Conservation (phyloP, 768 basidiomycete species). For the Amanita muscaria region DNA sequence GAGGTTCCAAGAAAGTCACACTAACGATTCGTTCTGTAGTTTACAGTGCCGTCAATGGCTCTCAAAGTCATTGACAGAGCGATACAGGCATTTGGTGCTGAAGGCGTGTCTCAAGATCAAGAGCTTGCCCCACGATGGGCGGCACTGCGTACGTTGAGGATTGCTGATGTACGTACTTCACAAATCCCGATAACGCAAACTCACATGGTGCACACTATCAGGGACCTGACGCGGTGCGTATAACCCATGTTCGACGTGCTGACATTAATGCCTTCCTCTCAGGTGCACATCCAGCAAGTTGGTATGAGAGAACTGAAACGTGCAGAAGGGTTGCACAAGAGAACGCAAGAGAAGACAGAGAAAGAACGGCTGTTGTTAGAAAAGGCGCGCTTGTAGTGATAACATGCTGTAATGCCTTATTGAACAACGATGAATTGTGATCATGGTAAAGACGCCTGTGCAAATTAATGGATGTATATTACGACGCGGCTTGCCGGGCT, state of each 20-base stretch:
- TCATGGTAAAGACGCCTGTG: no score
- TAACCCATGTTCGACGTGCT: background rate
- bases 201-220: constrained; percentile 17
- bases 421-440: no score
- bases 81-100: constrained; percentile 94
- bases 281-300: constrained; percentile 95
- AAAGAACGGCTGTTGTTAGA: constrained; percentile 54
- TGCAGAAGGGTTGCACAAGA: constrained; percentile 50
- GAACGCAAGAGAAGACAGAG: constrained; percentile 43
- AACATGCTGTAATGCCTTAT: no score
- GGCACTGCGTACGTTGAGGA: constrained; percentile 74
- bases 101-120: constrained; percentile 88
- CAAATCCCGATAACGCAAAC: background rate
- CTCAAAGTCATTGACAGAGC: constrained; percentile 86
- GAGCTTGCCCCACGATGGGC: constrained; percentile 74
- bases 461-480: background rate
- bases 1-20: background rate
- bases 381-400: no score
- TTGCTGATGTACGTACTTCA: constrained; percentile 61
- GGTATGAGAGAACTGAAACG: constrained; percentile 84
- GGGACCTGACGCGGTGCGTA: constrained; percentile 72
- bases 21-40: constrained; percentile 38
- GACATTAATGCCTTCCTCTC: constrained; percentile 12
- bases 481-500: constrained; percentile 41
- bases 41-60: constrained; percentile 90